Percentiles rank a stretch among this genome's conserved stretches.
phyloP scores from a whole-genome alignment of 2,329 filamentous ascomycete genomes.

The Fusarium papillatum region DNA sequence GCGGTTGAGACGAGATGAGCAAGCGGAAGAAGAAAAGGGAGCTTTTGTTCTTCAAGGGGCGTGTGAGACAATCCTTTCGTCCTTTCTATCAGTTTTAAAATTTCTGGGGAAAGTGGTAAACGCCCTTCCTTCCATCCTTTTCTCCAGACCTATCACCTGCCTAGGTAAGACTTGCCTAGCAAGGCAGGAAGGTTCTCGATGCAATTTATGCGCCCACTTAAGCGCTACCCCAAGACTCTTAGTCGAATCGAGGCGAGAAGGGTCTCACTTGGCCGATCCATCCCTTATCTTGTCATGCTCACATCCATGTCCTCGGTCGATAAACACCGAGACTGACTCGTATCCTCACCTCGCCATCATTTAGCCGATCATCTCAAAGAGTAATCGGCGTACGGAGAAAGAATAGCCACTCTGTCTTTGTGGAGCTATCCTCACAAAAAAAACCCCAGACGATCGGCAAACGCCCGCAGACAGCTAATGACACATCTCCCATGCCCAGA shows the following conservation, averaged over 20 bases:
- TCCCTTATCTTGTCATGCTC: neutral
- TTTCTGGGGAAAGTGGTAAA: slow-evolving; percentile 6
- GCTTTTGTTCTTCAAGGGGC: neutral
- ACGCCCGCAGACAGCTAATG: slow-evolving; percentile 5
- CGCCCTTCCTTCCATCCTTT: neutral
- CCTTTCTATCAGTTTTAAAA: neutral
- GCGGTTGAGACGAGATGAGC: slow-evolving; percentile 8
- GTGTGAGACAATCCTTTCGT: neutral
- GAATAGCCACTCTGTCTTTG: slow-evolving; percentile 9
- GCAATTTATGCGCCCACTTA: slow-evolving; percentile 1
- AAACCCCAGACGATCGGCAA: slow-evolving; percentile 25
- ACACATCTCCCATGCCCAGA: slow-evolving; percentile 5
- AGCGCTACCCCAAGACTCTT: neutral
- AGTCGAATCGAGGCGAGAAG: slow-evolving; percentile 13
- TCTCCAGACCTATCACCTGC: neutral
- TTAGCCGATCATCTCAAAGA: slow-evolving; percentile 9
- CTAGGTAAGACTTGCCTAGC: neutral
- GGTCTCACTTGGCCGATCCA: slow-evolving; percentile 12
- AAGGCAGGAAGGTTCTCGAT: neutral
- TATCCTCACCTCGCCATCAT: slow-evolving; percentile 4
- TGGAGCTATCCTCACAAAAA: slow-evolving; percentile 21
- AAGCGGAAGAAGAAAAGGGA: slow-evolving; percentile 3
- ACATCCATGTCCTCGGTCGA: neutral
- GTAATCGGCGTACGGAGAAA: neutral
- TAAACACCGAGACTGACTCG: slow-evolving; percentile 24